Evolutionary conservation across 331 rosid genomes (phyloP), one percentile per base, ranked within the genome.

Genomic region (Phaseolus coccineus): DNA sequence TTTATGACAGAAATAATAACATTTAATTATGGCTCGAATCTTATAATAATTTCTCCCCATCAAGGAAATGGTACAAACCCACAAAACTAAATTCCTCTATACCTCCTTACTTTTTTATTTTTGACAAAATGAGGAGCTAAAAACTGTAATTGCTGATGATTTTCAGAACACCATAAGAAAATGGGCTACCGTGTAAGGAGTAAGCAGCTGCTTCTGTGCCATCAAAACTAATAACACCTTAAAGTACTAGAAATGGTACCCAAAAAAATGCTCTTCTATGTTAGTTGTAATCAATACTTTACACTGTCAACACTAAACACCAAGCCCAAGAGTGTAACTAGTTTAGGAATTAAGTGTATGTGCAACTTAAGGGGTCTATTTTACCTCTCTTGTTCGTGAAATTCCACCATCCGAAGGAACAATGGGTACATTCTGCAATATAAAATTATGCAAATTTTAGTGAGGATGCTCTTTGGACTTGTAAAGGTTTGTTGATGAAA

Each of bases 391-490:
- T 56, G 48, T 61, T 63, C 37, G 83, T 67, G 91, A 82, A 82
- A 93, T 87, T 65, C 69, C 90, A 44, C 94, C 96, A 39, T 93
- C 97, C 9, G 88, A 85, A 44, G 85, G 88, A 80, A 91, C 90
- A 44, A 93, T 90, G 24, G 94, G 94, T 10, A 87, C 87, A 91
- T 72, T 91, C 97, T 93, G 92, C 88, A 82, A 79, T 81, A 86
- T 10, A 47, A 69, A 56, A 75, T 67, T 19, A 27, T 63, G 56
- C 48, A 74, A 63, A 78, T 27, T 31, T 51, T 19, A 55, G 61
- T 69, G 66, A 73, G 72, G 22, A 47, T 24, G 25, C 12, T 46
- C 58, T 51, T 9, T 58, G 67, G 39, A 71, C 59, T 83, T 65
- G 56, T 53, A n/a, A 81, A 52, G 57, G 35, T 40, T 74, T 48